These are phyloP conservation scores for Populus hybrid DNA, from an alignment of 441 rosid species.

Conservation along the genomic window DNA sequence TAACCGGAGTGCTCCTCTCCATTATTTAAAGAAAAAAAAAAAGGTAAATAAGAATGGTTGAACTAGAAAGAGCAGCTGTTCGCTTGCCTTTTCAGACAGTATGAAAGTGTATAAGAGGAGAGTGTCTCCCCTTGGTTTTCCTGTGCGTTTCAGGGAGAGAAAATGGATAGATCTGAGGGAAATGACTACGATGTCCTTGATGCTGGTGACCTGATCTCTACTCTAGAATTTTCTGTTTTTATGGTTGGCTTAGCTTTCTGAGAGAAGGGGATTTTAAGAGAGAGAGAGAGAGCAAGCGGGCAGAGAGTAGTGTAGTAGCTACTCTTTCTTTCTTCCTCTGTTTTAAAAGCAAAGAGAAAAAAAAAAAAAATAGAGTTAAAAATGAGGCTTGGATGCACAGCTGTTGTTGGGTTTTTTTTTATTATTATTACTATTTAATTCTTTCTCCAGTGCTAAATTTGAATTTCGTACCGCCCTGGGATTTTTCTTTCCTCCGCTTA, in stretches of 20 bases:
- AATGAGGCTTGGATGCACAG: slow-evolving; percentile 1
- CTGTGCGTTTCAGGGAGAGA: not conserved
- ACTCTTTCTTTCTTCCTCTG: slow-evolving; percentile 26
- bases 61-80: not conserved
- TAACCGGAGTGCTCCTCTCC: slow-evolving; percentile 90
- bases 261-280: not conserved
- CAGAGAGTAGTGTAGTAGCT: slow-evolving; percentile 22
- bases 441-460: slow-evolving; percentile 7
- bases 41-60: not conserved
- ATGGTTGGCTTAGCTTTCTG: slow-evolving; percentile 7
- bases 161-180: slow-evolving; percentile 1
- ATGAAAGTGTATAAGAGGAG: not conserved
- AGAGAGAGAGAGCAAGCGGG: slow-evolving; percentile 5
- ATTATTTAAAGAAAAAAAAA: slow-evolving; percentile 23
- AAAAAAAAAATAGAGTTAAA: not conserved
- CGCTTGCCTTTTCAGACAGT: not conserved
- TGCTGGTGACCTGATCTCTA: not conserved
- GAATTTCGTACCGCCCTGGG: slow-evolving; percentile 31
- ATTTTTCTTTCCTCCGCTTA: slow-evolving; percentile 1
- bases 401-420: not conserved
- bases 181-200: slow-evolving; percentile 31
- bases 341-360: slow-evolving; percentile 33
- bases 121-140: not conserved
- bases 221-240: slow-evolving; percentile 30
- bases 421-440: not conserved